Conservation (phyloP, 73 alveolate species). For the Paramecium bursaria region DNA sequence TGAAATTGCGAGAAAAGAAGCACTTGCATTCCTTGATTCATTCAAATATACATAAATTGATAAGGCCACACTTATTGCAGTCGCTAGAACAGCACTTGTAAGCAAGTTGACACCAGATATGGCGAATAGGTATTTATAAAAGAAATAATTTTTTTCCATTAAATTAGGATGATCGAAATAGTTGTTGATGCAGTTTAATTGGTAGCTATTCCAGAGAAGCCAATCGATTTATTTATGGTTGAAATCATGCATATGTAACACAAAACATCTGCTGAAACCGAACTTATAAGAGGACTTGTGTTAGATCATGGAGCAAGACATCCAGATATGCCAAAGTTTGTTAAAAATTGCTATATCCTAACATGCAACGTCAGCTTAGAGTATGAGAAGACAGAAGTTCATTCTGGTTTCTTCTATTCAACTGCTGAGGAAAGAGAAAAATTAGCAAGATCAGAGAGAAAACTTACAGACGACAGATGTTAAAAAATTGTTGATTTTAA, state of each 20-base stretch:
- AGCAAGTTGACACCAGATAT: constrained; percentile 88
- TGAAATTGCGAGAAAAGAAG: constrained; percentile 90
- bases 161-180: background rate
- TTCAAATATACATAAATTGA: constrained; percentile 76
- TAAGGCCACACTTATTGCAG: constrained; percentile 91
- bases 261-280: constrained; percentile 97
- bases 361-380: constrained; percentile 98
- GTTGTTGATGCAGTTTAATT: constrained; percentile 80
- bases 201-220: constrained; percentile 89
- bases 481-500: constrained; percentile 95
- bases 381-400: constrained; percentile 99
- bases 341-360: constrained; percentile 95
- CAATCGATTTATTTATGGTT: constrained; percentile 93
- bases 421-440: constrained; percentile 99
- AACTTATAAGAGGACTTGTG: constrained; percentile 98
- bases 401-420: constrained; percentile 99
- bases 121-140: constrained; percentile 73
- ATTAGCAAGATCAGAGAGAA: constrained; percentile 96
- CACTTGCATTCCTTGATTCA: constrained; percentile 80
- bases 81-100: constrained; percentile 92
- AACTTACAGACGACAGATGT: constrained; percentile 97
- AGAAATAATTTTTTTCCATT: background rate
- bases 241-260: constrained; percentile 99
- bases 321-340: constrained; percentile 91
- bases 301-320: constrained; percentile 99